Evolutionary conservation across 306 rosid genomes (phyloP), one percentile per base, ranked within the genome.

Genomic region (Quercus parvula): DNA sequence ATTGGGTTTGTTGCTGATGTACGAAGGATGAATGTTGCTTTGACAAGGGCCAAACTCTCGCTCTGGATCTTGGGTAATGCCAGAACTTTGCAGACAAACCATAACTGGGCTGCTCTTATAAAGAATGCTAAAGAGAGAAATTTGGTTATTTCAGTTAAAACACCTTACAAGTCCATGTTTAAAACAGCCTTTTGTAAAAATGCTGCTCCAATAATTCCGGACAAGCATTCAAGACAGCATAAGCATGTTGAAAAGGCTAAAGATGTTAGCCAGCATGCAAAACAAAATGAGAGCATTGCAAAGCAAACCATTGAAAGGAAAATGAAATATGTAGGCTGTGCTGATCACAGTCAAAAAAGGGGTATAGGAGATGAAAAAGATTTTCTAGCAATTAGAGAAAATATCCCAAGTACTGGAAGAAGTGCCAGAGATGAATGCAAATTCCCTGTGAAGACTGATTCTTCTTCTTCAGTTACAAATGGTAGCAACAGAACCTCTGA

Each of bases 1-100:
- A 92, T 94, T 68, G 99, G 99, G 72, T 94, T 94, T 87, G 99
- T 94, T 80, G 99, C 99, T 73, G 99, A 92, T 86, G 90, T 91
- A 22, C 90, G 99, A 86, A 91, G 99, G 86, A 94, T 94, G 99
- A 94, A 94, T 90, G 99, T 94, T 85, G 95, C 99, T 77, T 81
- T 94, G 87, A 94, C 99, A 52, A 89, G 99, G 86, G 97, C 99
- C 81, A 94, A 81, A 82, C 76, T 91, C 67, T 91, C 97, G 55
- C 97, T 94, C 74, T 94, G 97, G 99, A 87, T 94, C 77, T 85
- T 94, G 81, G 97, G 99, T 77, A 94, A 91, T 85, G 86, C 97
- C 17, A 90, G 90, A 88, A 94, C 99, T 83, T 85, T 94, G 88
- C 91, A 87, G 83, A 84, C 86, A 73, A 91, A 94, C 81, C 85